Base-by-base conservation (phyloP, 345 rosid species). In the Firmiana major region DNA sequence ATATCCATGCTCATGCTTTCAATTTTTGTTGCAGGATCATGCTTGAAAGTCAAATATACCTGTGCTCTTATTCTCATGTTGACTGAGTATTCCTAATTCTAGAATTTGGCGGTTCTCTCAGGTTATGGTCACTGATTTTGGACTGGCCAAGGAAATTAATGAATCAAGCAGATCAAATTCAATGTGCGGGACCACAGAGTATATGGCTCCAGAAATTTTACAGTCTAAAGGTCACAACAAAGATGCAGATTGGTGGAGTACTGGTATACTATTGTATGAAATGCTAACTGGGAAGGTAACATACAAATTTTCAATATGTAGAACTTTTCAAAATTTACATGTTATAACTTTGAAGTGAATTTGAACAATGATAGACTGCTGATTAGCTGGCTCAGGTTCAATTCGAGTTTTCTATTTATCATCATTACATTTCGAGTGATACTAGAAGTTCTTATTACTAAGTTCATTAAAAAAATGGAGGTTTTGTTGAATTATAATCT, bases 241-340 rank as follows among this genome's bases (percentile, higher is more conserved):
- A 78, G 89, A 89, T 81, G 96, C 92, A 1, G 93, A 89, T 74
- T 91, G 93, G 96, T 91, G 93, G 93, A 91, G 96, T 55, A 79
- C 82, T 67, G 93, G 92, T 70, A 83, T 89, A 54, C 89, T 91
- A 51, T 73, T 88, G 76, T 91, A 84, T 80, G 96, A 89, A 87
- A 91, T 91, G 93, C 58, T 91, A 75, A 85, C 90, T 8, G 93
- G 93, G 66, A 87, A 89, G 92, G 96, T 89, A 83, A 36, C 59
- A 17, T 38, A 26, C 58, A 16, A 36, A 48, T 1, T 28, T 48
- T 17, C 74, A 26, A 5, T 17, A 49, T 46, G n/a, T 49, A 43
- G 15, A 15, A 13, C 38, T 15, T 26, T 42, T 63, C 59, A 36
- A 53, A 60, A 15, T 26, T 74, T 42, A 9, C 53, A 21, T 26